Base-by-base conservation (phyloP, 139 green algal genomes). In the Chlorella sp. region DNA sequence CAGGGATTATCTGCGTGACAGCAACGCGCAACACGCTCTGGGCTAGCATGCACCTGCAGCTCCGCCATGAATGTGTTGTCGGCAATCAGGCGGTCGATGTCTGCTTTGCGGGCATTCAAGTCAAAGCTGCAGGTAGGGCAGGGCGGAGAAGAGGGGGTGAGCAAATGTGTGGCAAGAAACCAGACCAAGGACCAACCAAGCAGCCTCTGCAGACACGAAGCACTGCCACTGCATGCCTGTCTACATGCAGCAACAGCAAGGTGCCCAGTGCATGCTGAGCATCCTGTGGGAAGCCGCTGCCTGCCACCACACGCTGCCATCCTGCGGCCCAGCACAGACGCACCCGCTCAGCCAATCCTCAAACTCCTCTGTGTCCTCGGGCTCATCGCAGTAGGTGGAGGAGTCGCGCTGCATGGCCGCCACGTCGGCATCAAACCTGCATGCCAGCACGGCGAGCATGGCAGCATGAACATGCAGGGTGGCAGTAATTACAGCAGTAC, bases 321-420 rank as follows among this genome's bases (percentile, higher is more conserved):
- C 11, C 8, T 54, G 46, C 46, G 11, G 51, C 51, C 51, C 22
- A 60, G 51, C 51, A 60, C 51, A 60, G 51, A n/a, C 51, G 51
- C 51, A 60, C 51, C 51, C 65, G 0, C 40, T 54, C 38, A 83
- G 73, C 89, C 93, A 95, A 6, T 78, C 76, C 1, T 58, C 87
- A 83, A 90, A 98, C 26, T 96, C 94, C 26, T 91, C 90, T 0
- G 67, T 56, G 78, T 99, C 95, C 54, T 95, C 95, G 4, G 96
- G 96, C 88, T 99, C 96, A 69, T 99, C 96, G 80, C 94, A 98
- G 88, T 99, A 99, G 32, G 96, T 99, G 73, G 60, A 84, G 86
- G 90, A 96, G 90, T 98, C 95, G 32, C 96, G 91, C 91, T 99
- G 95, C 92, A 98, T 96, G 17, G 93, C 91, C 16, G 82, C 85